Conservation (phyloP, 2,329 filamentous ascomycete species). For the Dactylellina leptospora region DNA sequence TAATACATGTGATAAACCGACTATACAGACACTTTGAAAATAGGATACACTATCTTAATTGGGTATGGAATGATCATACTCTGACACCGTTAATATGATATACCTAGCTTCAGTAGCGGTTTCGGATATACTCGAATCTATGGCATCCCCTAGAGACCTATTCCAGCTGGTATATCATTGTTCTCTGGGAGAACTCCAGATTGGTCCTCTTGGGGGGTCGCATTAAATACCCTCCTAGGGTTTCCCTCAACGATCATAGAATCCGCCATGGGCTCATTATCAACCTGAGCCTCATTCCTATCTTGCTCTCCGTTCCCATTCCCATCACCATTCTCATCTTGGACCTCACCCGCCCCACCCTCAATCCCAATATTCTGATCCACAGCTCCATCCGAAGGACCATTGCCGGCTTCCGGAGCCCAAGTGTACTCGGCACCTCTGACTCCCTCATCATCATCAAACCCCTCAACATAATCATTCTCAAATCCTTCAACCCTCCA, state of each 20-base stretch:
- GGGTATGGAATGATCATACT: no score
- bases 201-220: no score
- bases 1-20: no score
- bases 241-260: neutral
- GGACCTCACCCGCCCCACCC: neutral
- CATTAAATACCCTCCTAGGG: neutral
- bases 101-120: no score
- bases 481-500: slow-evolving; percentile 19
- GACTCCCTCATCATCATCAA: slow-evolving; percentile 1
- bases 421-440: neutral
- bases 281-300: neutral
- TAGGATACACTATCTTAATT: no score
- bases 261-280: no score
- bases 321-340: neutral
- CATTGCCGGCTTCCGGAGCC: neutral
- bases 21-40: no score
- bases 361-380: neutral
- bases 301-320: neutral
- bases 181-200: no score
- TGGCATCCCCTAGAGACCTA: no score
- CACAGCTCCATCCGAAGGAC: neutral
- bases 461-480: slow-evolving; percentile 10
- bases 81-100: no score
- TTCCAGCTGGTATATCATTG: no score
- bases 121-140: no score